A percentile compares a stretch with the other conserved stretches of the same genome.
phyloP scores from a whole-genome alignment of 352 stramenopile genomes.

The Phytopythium kandeliae region DNA sequence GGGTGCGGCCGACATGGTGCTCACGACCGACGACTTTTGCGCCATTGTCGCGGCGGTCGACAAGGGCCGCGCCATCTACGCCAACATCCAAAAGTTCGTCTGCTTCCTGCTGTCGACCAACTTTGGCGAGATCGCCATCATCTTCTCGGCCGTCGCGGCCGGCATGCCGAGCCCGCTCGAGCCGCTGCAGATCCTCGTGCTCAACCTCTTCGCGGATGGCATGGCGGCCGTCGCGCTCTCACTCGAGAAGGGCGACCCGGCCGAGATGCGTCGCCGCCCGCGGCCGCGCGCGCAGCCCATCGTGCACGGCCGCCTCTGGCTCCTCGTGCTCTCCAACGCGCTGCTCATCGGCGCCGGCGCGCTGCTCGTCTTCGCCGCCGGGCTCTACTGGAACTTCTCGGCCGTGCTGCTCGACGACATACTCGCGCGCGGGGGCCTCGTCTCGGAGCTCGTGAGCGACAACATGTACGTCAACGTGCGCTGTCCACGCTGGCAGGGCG shows the following conservation, averaged over 20 bases:
- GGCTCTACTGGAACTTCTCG: slow-evolving; percentile 32
- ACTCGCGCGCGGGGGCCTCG: slow-evolving; percentile 8
- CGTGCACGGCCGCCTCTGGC: slow-evolving; percentile 28
- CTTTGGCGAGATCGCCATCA: slow-evolving; percentile 85
- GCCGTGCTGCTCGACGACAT: slow-evolving; percentile 25
- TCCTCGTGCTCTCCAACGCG: slow-evolving; percentile 22
- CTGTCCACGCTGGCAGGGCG: slow-evolving; percentile 20
- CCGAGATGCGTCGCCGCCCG: slow-evolving; percentile 17
- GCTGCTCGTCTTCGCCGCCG: slow-evolving; percentile 18
- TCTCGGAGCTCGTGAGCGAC: slow-evolving; percentile 9
- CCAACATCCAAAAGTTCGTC: slow-evolving; percentile 94
- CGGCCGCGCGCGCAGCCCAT: slow-evolving; percentile 23
- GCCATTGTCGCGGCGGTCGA: slow-evolving; percentile 92
- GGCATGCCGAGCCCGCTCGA: slow-evolving; percentile 74
- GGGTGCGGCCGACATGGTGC: slow-evolving; percentile 93
- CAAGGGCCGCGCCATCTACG: slow-evolving; percentile 92
- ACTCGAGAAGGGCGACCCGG: slow-evolving; percentile 26
- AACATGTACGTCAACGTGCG: slow-evolving; percentile 16
- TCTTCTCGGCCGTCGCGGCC: slow-evolving; percentile 27
- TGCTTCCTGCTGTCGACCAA: slow-evolving; percentile 94
- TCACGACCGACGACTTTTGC: slow-evolving; percentile 94
- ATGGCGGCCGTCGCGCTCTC: slow-evolving; percentile 28
- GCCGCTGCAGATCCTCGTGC: slow-evolving; percentile 93
- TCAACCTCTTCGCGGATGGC: slow-evolving; percentile 95
- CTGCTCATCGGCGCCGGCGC: slow-evolving; percentile 22